These are phyloP conservation scores for Penicillium sp. DNA, from an alignment of 2,329 filamentous ascomycete genomes.

Conservation along the genomic window DNA sequence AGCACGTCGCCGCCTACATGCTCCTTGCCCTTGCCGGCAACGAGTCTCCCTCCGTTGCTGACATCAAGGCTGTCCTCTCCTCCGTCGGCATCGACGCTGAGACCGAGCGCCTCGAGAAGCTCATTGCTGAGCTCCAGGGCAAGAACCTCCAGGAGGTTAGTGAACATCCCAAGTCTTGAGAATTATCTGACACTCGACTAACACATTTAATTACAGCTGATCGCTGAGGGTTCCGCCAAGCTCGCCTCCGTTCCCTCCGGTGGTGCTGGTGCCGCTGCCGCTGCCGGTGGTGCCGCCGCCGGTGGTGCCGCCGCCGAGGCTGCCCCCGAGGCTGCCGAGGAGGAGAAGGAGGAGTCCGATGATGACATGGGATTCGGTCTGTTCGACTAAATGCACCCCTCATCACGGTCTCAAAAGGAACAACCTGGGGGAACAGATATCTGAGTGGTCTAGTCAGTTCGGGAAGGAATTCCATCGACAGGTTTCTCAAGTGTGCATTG, in stretches of 20 bases:
- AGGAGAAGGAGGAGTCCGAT: conserved; percentile 76
- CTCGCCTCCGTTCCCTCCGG: conserved; percentile 97
- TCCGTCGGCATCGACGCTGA: conserved; percentile 96
- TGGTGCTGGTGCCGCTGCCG: conserved; percentile 62
- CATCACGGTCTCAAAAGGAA: conserved; percentile 40
- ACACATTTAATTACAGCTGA: conserved; percentile 63
- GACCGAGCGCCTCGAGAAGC: conserved; percentile 77
- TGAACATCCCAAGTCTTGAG: conserved; percentile 1
- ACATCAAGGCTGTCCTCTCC: conserved; percentile 86
- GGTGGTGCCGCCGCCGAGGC: conserved; percentile 69
- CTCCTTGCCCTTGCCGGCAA: conserved; percentile 95
- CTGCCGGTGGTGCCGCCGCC: conserved; percentile 47
- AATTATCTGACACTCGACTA: conserved; percentile 8
- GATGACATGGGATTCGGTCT: conserved; percentile 76
- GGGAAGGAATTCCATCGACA: conserved; percentile 29
- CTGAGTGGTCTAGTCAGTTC: conserved; percentile 34
- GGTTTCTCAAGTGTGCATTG: conserved; percentile 30
- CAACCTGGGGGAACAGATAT: conserved; percentile 66
- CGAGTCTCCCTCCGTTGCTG: conserved; percentile 76
- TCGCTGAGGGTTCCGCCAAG: conserved; percentile 85
- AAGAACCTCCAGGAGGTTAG: conserved; percentile 84
- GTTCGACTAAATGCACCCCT: conserved; percentile 57
- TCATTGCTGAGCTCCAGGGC: conserved; percentile 73
- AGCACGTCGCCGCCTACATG: conserved; percentile 99
- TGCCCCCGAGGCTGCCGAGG: conserved; percentile 67